phyloP scores from a whole-genome alignment of 106 monocot genomes.

The Allium cepa region DNA sequence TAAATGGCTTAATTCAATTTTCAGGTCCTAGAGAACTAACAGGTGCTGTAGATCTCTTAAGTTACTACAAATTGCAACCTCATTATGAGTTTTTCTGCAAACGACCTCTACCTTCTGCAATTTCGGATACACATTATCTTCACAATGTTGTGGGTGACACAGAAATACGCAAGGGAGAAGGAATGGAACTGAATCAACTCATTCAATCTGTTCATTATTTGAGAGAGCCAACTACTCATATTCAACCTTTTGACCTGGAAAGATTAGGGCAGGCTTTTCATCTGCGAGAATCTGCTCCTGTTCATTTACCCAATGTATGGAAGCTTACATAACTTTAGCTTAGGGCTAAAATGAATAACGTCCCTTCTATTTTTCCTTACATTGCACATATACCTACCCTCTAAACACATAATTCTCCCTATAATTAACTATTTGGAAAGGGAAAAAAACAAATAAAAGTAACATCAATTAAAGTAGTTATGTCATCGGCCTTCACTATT shows the following conservation, averaged over 20 bases:
- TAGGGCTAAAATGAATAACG: background rate
- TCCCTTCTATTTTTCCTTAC: no score
- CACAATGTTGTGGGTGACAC: constrained; percentile 93
- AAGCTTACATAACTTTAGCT: constrained; percentile 9
- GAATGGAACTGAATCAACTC: constrained; percentile 92
- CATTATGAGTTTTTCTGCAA: constrained; percentile 97
- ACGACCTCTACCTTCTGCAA: constrained; percentile 57
- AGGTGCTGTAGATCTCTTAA: constrained; percentile 90
- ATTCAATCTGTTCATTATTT: constrained; percentile 54
- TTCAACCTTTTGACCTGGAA: constrained; percentile 77
- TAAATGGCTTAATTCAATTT: constrained; percentile 8
- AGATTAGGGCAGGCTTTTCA: constrained; percentile 78
- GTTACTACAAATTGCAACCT: constrained; percentile 67
- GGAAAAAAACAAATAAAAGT: no score
- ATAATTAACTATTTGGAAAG: no score
- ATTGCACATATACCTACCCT: no score
- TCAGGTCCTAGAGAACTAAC: constrained; percentile 87
- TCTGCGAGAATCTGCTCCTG: constrained; percentile 67
- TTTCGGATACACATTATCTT: constrained; percentile 95
- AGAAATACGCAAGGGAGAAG: constrained; percentile 91
- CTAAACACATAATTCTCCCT: no score
- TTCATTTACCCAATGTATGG: constrained; percentile 83
- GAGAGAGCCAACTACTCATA: constrained; percentile 51
- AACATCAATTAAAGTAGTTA: no score
- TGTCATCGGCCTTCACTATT: no score